phyloP scores from a whole-genome alignment of 805 yeast species.

The Nakazawaea siamensis region DNA sequence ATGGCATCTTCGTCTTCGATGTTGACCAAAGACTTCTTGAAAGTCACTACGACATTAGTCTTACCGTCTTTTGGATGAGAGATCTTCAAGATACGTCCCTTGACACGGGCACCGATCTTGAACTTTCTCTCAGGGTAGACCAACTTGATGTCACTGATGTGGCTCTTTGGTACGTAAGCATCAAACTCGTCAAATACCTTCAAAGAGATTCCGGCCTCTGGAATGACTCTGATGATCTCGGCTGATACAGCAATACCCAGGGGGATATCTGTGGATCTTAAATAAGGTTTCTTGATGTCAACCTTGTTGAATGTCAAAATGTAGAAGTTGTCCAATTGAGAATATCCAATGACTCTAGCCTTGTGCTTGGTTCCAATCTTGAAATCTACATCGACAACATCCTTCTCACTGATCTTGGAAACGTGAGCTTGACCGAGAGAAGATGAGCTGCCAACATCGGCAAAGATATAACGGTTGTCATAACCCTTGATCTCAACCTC shows the following conservation, averaged over 20 bases:
- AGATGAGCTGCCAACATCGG: conserved; percentile 45
- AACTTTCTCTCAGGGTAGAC: conserved; percentile 89
- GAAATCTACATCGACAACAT: conserved; percentile 39
- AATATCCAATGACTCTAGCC: conserved; percentile 73
- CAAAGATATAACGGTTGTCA: conserved; percentile 48
- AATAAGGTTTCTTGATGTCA: conserved; percentile 53
- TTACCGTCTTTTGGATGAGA: conserved; percentile 32
- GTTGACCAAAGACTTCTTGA: conserved; percentile 78
- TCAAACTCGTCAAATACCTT: conserved; percentile 58
- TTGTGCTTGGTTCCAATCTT: conserved; percentile 56
- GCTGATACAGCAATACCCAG: conserved; percentile 58
- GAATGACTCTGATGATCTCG: conserved; percentile 46
- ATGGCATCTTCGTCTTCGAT: conserved; percentile 48
- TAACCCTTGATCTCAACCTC: conserved; percentile 51
- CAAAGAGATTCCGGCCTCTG: conserved; percentile 61
- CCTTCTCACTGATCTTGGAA: conserved; percentile 53
- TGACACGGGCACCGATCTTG: conserved; percentile 75
- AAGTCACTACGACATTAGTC: conserved; percentile 49
- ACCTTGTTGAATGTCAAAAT: conserved; percentile 63
- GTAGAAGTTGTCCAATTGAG: conserved; percentile 56
- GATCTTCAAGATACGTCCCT: conserved; percentile 58
- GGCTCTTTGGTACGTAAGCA: conserved; percentile 66
- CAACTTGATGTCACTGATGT: conserved; percentile 77
- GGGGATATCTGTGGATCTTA: conserved; percentile 66
- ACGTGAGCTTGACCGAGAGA: conserved; percentile 68